These are phyloP conservation scores for Capsicum baccatum DNA, from an alignment of 257 asterid species.

Conservation along the genomic window DNA sequence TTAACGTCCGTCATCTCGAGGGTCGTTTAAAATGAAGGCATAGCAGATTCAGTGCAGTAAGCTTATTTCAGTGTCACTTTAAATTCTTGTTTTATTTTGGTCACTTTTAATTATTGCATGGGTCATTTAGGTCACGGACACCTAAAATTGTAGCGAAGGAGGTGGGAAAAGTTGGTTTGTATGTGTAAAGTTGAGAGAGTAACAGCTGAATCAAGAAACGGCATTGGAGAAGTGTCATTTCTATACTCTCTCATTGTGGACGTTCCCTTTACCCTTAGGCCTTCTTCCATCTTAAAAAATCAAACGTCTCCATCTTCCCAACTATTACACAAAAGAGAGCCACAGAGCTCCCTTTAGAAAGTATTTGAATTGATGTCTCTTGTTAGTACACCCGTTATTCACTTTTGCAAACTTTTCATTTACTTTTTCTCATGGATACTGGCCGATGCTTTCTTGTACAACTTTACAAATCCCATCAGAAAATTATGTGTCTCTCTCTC, in stretches of 20 bases:
- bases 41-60: too few relatives aligned
- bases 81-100: too few relatives aligned
- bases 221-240: conserved; percentile 26
- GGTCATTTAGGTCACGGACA: too few relatives aligned
- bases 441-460: neutral
- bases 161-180: conserved; percentile 27
- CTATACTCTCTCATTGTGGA: conserved; percentile 30
- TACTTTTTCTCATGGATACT: conserved; percentile 37
- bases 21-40: too few relatives aligned
- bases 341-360: conserved; percentile 43
- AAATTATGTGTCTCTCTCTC: neutral
- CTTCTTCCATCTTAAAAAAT: neutral
- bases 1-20: too few relatives aligned
- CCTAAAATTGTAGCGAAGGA: neutral
- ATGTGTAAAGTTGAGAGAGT: conserved; percentile 41
- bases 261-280: conserved; percentile 10
- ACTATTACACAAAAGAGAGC: conserved; percentile 12
- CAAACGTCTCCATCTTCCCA: conserved; percentile 29
- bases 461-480: neutral
- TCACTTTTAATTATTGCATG: too few relatives aligned
- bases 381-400: conserved; percentile 49
- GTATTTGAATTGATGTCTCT: conserved; percentile 61
- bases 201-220: conserved; percentile 31
- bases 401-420: conserved; percentile 50
- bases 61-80: too few relatives aligned